Base-by-base conservation (phyloP, 345 rosid species). In the Eucalyptus grandis region DNA sequence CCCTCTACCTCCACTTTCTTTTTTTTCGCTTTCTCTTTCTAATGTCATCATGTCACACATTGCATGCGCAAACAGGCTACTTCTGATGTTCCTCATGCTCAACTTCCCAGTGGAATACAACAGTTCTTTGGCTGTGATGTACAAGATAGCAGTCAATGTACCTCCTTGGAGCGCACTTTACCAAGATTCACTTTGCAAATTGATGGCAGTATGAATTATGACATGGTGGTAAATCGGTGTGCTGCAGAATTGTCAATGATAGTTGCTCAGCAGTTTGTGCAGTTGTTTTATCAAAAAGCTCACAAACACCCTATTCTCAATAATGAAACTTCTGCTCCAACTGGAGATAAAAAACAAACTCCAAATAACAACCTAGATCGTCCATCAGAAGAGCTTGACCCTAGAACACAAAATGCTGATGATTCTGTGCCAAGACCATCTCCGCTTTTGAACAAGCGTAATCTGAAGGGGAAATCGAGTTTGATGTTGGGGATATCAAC, bases 391-490 rank as follows among this genome's bases (percentile, higher is more conserved):
- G 94, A 92, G 86, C 91, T 86, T 54, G 93, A 88, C 53, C 89
- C 37, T 53, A 88, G 88, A 62, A 89, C 91, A 81, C 89, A 93
- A 88, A 81, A 88, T 90, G 88, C 86, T 88, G 92, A 86, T 90
- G 94, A 91, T 90, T 89, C 90, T 92, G 88, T 91, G 56, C 87
- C 86, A 46, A 93, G 91, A 91, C 89, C 89, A 91, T 87, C 93
- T 88, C 91, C 93, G 49, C 87, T 92, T 54, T 90, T 93, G 88
- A 93, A 87, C 91, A 94, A 65, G 91, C 92, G 93, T 94, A 93
- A 50, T 91, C 90, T 92, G 89, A 97, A 96, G 92, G 95, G 95
- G 82, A 98, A 96, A 92, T 94, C 98, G 88, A 96, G 90, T 94
- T 91, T 95, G 94, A 89, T 94, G 91, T 89, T 95, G 87, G 97